phyloP scores from a whole-genome alignment of 345 rosid species.

The Hibiscus mutabilis region DNA sequence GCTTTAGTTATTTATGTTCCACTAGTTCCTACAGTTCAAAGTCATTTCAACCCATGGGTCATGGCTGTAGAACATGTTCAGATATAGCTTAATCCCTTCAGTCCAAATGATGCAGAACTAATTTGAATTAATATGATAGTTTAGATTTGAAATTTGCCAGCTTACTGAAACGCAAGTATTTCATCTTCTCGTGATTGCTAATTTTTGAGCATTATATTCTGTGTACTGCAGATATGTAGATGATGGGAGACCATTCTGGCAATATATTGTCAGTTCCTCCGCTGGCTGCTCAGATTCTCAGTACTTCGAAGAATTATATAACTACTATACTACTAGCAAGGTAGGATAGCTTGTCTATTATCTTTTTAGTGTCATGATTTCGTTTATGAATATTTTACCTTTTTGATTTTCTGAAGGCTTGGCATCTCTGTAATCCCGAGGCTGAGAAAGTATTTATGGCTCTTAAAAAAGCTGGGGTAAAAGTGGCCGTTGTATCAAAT shows the following conservation, averaged over 20 bases:
- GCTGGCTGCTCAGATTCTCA: conserved; percentile 76
- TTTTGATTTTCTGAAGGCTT: conserved; percentile 48
- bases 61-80: no score
- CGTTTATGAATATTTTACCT: background rate
- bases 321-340: conserved; percentile 77
- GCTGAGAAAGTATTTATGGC: conserved; percentile 82
- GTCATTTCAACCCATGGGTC: no score
- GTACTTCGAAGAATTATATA: conserved; percentile 89
- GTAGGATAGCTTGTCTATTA: conserved; percentile 21
- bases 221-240: conserved; percentile 72
- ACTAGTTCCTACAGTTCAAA: no score
- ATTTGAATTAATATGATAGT: background rate
- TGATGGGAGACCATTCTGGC: conserved; percentile 97
- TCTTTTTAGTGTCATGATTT: background rate
- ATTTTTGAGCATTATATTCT: background rate
- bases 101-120: background rate
- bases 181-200: background rate
- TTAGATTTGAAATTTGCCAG: background rate
- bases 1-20: no score
- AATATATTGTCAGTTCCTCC: conserved; percentile 75
- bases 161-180: background rate
- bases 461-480: conserved; percentile 68
- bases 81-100: background rate
- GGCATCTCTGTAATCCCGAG: conserved; percentile 93
- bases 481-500: conserved; percentile 87